Base-by-base conservation (phyloP, 140 eudicot species). In the Senecio squalidus region DNA sequence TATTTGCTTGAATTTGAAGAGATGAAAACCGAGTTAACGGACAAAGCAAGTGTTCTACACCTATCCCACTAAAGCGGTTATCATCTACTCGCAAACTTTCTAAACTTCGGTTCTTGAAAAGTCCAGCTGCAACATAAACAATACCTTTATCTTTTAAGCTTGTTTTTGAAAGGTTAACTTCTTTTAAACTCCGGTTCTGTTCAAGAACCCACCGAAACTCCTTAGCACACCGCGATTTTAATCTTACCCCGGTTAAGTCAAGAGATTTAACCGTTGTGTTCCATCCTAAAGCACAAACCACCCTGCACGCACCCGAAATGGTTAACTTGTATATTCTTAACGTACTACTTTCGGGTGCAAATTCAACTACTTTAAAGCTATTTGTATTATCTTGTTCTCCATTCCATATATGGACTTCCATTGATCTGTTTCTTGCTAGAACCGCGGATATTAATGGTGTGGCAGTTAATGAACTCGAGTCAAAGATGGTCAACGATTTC, bases 131-230 rank as follows among this genome's bases (percentile, higher is more conserved):
- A 47, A 86, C 71, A 39, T 90, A 86, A 26, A 86, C 85, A 28
- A 86, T 77, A n/a, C 90, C 95, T 53, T 90, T 86, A 75, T 90
- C 78, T 76, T 86, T 83, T 17, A 90, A 71, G 45, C 78, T 45
- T 0, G 95, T 83, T 56, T 72, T 86, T 0, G 95, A 69, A 66
- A 90, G 74, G 18, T 80, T 78, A 5, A 86, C 88, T 75, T 86
- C 94, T 50, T 66, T 83, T 29, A 86, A 65, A 71, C 66, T 90
- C 52, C 74, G 74, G 61, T 90, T 90, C 58, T 86, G 98, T 64
- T 90, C 98, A 33, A 90, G 66, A 52, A 83, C 94, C 85, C 83
- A 83, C n/a, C 98, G 79, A 51, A 90, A 81, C 67, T 90, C 94
- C 73, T 69, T 86, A 0, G 98, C 98, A 91, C 98, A 90, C 25